A percentile compares a stretch with the other conserved stretches of the same genome.
Conservation (phyloP, 2,329 filamentous ascomycete genomes). For the Apiospora kogelbergensis region DNA sequence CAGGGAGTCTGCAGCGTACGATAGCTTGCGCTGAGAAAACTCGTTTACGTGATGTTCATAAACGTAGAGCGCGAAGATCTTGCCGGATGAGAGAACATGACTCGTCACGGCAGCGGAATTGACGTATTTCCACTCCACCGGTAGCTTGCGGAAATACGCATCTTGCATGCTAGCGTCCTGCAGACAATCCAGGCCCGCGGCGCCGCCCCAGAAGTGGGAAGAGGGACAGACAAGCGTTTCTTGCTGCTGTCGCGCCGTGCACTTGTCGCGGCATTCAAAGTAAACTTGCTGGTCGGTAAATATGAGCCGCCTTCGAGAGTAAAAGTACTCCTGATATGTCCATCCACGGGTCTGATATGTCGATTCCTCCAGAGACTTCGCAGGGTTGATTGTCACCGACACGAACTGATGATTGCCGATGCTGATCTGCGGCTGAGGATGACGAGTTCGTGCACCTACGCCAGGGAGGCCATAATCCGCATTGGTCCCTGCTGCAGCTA, state of each 20-base stretch:
- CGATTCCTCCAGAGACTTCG: not conserved
- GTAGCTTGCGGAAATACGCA: not conserved
- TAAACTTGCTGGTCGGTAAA: not conserved
- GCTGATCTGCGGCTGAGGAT: not conserved
- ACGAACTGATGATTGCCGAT: not conserved
- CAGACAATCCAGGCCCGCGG: not conserved
- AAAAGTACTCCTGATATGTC: not conserved
- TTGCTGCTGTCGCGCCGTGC: not conserved
- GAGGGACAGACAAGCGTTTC: not conserved
- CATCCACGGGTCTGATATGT: not conserved
- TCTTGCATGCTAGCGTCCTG: not conserved
- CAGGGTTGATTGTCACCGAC: not conserved
- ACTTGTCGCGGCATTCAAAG: not conserved
- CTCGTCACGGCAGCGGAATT: not conserved
- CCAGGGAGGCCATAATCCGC: not conserved
- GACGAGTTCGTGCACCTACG: not conserved
- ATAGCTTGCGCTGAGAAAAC: not conserved
- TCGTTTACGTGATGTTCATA: not conserved
- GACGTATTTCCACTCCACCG: not conserved
- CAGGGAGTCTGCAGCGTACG: not conserved
- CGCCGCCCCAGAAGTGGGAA: not conserved
- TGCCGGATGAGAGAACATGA: not conserved
- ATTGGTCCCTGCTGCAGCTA: conserved; percentile 14
- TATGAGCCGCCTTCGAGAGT: not conserved
- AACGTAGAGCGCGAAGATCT: not conserved